Evolutionary conservation across 768 basidiomycete genomes (phyloP).

Genomic region (Mycena metata): DNA sequence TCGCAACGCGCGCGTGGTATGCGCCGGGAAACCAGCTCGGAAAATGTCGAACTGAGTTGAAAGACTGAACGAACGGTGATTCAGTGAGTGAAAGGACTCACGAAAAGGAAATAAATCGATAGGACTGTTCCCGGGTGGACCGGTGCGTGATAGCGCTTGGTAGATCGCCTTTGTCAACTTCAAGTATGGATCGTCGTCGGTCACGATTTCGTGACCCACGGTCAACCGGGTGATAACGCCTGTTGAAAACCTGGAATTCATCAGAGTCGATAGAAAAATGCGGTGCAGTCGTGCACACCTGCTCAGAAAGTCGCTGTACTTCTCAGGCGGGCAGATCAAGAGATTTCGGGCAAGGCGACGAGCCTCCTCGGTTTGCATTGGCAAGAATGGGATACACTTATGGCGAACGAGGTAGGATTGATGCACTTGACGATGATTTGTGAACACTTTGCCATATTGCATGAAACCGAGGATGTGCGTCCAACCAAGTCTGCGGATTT

Average conservation of each 20-base stretch:
- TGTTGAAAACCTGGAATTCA: conserved; percentile 30
- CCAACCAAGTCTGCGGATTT: conserved; percentile 36
- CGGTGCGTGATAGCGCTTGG: conserved; percentile 7
- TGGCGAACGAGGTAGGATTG: conserved; percentile 25
- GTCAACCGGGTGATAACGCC: conserved; percentile 24
- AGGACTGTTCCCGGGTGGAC: conserved; percentile 28
- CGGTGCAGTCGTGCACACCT: neutral
- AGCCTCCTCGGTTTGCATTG: conserved; percentile 27
- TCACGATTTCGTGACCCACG: conserved; percentile 35
- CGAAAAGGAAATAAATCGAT: conserved; percentile 37
- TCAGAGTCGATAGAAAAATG: neutral
- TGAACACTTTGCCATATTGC: conserved; percentile 36
- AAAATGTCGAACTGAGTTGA: conserved; percentile 40
- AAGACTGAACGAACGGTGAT: neutral
- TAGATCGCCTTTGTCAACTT: conserved; percentile 13
- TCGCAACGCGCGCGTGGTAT: conserved; percentile 32
- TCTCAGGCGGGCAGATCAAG: neutral
- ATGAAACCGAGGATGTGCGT: conserved; percentile 27
- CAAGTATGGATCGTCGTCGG: conserved; percentile 35
- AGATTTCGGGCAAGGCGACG: conserved; percentile 9
- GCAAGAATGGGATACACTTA: conserved; percentile 3
- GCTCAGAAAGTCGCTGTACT: neutral
- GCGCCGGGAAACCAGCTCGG: conserved; percentile 54
- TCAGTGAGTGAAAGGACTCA: conserved; percentile 18
- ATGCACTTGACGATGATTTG: conserved; percentile 36